phyloP scores from a whole-genome alignment of 202 grass and related monocot genomes.

The Dendrocalamus latiflorus region DNA sequence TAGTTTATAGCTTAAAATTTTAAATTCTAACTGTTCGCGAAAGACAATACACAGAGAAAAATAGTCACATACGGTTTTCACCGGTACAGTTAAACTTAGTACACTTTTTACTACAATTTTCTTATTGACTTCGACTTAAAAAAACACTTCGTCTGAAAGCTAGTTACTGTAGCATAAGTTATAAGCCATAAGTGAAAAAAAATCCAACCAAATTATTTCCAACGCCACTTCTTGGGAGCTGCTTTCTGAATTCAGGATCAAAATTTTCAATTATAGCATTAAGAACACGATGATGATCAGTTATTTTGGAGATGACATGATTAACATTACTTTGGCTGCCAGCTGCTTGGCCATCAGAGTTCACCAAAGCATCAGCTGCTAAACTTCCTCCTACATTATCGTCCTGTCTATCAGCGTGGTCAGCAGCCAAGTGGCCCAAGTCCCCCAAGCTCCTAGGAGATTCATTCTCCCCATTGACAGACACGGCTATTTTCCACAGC shows the following conservation, averaged over 20 bases:
- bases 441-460: conserved; percentile 53
- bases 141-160: too few relatives aligned
- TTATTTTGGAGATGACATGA: conserved; percentile 28
- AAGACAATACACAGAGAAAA: too few relatives aligned
- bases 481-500: conserved; percentile 61
- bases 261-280: conserved; percentile 69
- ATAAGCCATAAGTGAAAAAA: too few relatives aligned
- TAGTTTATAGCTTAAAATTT: too few relatives aligned
- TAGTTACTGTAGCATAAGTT: too few relatives aligned
- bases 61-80: too few relatives aligned
- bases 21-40: too few relatives aligned
- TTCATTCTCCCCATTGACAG: conserved; percentile 65
- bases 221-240: conserved; percentile 27
- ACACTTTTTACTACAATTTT: too few relatives aligned
- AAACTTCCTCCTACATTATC: background rate
- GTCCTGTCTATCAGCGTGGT: conserved; percentile 4
- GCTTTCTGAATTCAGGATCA: conserved; percentile 55
- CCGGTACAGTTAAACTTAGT: too few relatives aligned
- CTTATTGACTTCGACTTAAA: too few relatives aligned
- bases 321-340: conserved; percentile 59
- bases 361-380: conserved; percentile 40
- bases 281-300: conserved; percentile 34
- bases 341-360: conserved; percentile 53
- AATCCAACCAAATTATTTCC: too few relatives aligned
- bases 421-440: too few relatives aligned